Conservation (phyloP, 1,284 basidiomycete species). For the Ceratobasidium sp. region DNA sequence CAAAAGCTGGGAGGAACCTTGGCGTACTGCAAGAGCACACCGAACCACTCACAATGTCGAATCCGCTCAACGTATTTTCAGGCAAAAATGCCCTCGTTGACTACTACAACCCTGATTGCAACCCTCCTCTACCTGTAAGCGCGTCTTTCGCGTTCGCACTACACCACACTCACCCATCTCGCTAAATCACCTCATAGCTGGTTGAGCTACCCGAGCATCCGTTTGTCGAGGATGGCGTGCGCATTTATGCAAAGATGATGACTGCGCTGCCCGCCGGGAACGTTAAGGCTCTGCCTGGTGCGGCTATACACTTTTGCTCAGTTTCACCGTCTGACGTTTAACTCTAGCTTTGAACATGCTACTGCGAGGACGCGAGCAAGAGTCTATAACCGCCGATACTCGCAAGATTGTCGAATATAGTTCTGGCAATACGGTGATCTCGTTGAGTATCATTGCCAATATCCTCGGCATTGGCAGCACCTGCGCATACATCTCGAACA, state of each 20-base stretch:
- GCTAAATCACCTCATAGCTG: constrained; percentile 3
- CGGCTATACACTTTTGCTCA: background rate
- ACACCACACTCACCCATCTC: background rate
- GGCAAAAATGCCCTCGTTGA: constrained; percentile 37
- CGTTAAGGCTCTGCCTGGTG: constrained; percentile 33
- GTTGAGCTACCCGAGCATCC: constrained; percentile 41
- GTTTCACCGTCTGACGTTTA: background rate
- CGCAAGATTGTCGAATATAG: constrained; percentile 31
- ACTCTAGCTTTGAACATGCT: constrained; percentile 39
- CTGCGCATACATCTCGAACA: constrained; percentile 43
- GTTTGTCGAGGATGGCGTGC: constrained; percentile 24
- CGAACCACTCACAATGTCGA: background rate
- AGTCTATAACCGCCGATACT: constrained; percentile 5
- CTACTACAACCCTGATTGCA: constrained; percentile 41
- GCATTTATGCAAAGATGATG: constrained; percentile 43
- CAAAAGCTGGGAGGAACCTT: background rate
- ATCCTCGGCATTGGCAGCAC: constrained; percentile 25
- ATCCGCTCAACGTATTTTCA: constrained; percentile 37
- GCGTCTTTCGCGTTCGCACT: background rate
- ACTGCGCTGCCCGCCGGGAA: constrained; percentile 35
- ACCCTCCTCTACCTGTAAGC: constrained; percentile 39
- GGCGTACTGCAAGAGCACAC: background rate
- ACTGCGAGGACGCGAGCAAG: constrained; percentile 17
- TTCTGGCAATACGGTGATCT: constrained; percentile 41
- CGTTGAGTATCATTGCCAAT: constrained; percentile 24